Conservation (phyloP, 208 protist species). For the Crithidia mellificae region DNA sequence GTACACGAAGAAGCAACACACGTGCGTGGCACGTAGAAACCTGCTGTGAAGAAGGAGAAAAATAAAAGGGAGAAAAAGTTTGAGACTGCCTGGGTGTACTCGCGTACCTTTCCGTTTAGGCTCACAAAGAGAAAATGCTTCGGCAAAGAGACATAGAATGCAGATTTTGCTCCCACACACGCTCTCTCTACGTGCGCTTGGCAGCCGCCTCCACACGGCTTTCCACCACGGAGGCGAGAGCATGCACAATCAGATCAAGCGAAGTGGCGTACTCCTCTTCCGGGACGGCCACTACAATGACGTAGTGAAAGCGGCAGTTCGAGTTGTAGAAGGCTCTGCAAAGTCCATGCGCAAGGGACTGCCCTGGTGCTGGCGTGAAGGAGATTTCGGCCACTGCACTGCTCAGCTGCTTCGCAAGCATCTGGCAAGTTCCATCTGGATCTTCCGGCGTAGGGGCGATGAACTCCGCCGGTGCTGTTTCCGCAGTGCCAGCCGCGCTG, state of each 20-base stretch:
- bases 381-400: slow-evolving; percentile 76
- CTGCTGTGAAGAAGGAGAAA: slow-evolving; percentile 11
- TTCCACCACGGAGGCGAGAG: slow-evolving; percentile 69
- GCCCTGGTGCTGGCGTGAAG: slow-evolving; percentile 57
- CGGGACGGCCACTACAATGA: slow-evolving; percentile 74
- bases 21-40: not conserved
- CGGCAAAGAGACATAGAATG: no score
- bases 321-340: slow-evolving; percentile 85
- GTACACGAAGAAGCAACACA: no score
- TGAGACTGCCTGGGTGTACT: no score
- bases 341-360: slow-evolving; percentile 66
- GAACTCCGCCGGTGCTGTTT: not conserved
- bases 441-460: not conserved
- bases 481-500: not conserved
- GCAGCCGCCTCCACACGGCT: slow-evolving; percentile 70
- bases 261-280: slow-evolving; percentile 69
- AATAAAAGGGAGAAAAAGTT: not conserved
- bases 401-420: slow-evolving; percentile 49
- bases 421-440: slow-evolving; percentile 36
- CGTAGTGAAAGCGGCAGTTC: slow-evolving; percentile 76
- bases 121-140: no score
- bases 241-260: slow-evolving; percentile 68
- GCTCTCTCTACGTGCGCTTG: slow-evolving; percentile 46
- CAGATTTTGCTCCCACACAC: no score
- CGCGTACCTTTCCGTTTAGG: no score